A percentile compares a stretch with the other conserved stretches of the same genome.
Conservation (phyloP, 2,329 filamentous ascomycete species). For the Botrytis fragariae region DNA sequence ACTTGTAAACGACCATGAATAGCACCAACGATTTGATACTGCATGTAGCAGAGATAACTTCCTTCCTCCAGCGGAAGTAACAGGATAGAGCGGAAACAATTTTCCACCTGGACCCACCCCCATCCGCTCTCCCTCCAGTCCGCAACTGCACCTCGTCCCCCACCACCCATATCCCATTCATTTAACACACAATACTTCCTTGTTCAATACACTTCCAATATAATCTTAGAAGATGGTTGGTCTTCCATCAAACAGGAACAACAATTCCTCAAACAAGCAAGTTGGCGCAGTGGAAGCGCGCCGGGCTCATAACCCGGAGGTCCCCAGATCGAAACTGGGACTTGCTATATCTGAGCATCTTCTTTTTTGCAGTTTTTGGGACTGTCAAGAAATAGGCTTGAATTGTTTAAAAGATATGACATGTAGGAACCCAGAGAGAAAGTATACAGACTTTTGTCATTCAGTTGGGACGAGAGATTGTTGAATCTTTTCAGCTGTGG, state of each 20-base stretch:
- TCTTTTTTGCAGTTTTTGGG: neutral
- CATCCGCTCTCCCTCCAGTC: neutral
- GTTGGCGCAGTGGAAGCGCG: slow-evolving; percentile 41
- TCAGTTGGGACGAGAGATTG: neutral
- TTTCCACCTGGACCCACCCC: neutral
- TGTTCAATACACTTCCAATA: no score
- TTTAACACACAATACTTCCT: neutral
- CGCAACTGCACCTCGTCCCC: neutral
- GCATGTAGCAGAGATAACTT: neutral
- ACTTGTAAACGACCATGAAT: neutral
- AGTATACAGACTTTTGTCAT: no score
- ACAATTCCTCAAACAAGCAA: slow-evolving; percentile 30
- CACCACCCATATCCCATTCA: neutral
- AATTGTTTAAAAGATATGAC: no score
- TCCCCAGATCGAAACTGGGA: slow-evolving; percentile 40
- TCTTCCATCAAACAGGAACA: neutral
- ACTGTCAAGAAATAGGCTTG: no score
- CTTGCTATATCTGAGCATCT: neutral
- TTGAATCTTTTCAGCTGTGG: neutral
- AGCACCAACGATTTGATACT: neutral
- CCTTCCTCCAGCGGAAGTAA: neutral
- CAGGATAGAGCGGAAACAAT: neutral
- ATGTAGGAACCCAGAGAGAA: no score
- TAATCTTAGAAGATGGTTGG: no score
- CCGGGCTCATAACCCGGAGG: slow-evolving; percentile 44